Evolutionary conservation across 2,329 filamentous ascomycete genomes (phyloP), one percentile per base, ranked within the genome.

Genomic region (Trichophyton verrucosum): DNA sequence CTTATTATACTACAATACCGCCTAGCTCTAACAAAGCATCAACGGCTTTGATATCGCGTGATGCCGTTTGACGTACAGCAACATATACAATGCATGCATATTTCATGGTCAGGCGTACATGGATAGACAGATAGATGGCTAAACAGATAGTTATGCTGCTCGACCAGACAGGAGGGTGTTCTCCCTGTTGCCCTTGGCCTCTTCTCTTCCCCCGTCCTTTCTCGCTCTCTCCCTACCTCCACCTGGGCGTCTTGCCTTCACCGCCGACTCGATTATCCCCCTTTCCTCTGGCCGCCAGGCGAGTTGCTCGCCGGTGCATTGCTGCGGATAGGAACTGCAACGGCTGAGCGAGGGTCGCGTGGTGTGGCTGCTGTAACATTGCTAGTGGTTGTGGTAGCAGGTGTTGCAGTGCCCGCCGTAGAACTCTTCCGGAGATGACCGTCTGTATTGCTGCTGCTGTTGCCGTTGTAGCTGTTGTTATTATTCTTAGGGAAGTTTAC

Each of bases 311-410:
- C 51, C 33, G 59, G 59, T 9, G 22, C 20, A 22, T 38, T 47
- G 47, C 22, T 63, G 57, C 60, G 42, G 11, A 60, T 61, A 33
- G 62, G 62, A 4, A 63, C 62, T 47, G 62, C 62, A 15, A 63
- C 62, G 9, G 61, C 51, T n/a, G 61, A 49, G 1, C 61, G 59
- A 4, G 53, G n/a, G 20, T 63, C 62, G 33, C 56, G 30, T 22
- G 56, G 56, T 13, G 51, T 33, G 40, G 58, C 56, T 22, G 59
- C 47, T 17, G 57, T 49, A 33, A 38, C 59, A 6, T 22, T 13
- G 38, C 6, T 30, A 7, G 27, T 30, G 6, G 27, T 30, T 7
- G 36, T 33, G 17, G 30, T 38, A 17, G 61, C n/a, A 33, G 53
- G 30, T 36, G 57, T 40, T 33, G 49, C 57, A 8, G 58, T 17